A percentile compares a stretch with the other conserved stretches of the same genome.
These are phyloP conservation scores for Aureobasidium sp. DNA, from an alignment of 2,329 filamentous ascomycete species.

Conservation along the genomic window DNA sequence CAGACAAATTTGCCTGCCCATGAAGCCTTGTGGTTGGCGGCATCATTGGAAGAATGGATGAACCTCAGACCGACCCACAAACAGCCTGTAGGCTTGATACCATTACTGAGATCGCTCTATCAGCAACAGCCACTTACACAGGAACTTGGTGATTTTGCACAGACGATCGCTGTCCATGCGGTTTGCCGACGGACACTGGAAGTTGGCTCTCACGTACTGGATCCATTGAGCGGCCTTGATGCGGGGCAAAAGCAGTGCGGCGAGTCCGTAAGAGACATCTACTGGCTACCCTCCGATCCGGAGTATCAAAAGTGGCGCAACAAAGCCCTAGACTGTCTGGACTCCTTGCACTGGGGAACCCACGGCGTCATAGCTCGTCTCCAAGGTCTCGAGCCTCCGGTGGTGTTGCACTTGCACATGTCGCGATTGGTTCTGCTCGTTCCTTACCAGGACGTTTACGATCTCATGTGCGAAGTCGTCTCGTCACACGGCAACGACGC, in stretches of 20 bases:
- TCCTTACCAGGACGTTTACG: slow-evolving; percentile 22
- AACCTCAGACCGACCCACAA: slow-evolving; percentile 9
- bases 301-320: slow-evolving; percentile 24
- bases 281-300: slow-evolving; percentile 17
- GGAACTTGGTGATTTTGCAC: slow-evolving; percentile 9
- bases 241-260: slow-evolving; percentile 3
- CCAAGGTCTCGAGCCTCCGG: slow-evolving; percentile 22
- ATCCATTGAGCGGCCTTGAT: slow-evolving; percentile 8
- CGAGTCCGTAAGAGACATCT: slow-evolving; percentile 13
- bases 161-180: background rate
- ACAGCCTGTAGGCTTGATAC: slow-evolving; percentile 3
- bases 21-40: slow-evolving; percentile 12
- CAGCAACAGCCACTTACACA: slow-evolving; percentile 12
- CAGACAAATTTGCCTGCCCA: slow-evolving; percentile 14
- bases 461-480: slow-evolving; percentile 14
- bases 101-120: background rate
- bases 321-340: slow-evolving; percentile 24
- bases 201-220: background rate
- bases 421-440: slow-evolving; percentile 22
- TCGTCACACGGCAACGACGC: background rate
- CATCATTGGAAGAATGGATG: slow-evolving; percentile 1
- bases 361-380: slow-evolving; percentile 22
- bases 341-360: slow-evolving; percentile 23
- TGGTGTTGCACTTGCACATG: slow-evolving; percentile 24
- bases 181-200: slow-evolving; percentile 11